Base-by-base conservation (phyloP, 2,329 filamentous ascomycete species). In the Trichoderma sp. region DNA sequence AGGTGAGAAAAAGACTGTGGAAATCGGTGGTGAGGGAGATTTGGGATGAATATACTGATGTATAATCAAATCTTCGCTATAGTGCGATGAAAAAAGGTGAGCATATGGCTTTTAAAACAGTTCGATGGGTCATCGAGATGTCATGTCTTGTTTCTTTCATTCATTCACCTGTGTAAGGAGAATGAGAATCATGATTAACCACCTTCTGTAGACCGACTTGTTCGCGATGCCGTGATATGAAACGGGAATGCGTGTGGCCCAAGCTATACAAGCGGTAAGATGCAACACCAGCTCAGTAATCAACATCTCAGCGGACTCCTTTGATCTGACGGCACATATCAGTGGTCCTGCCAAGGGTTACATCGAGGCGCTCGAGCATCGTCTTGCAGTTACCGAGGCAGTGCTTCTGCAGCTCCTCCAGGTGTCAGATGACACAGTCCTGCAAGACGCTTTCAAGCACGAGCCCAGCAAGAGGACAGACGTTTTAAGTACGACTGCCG, bases 181-280 rank as follows among this genome's bases (percentile, higher is more conserved):
- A 50, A 27, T 11, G 6, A 35, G 8, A 1, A 7, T 35, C 27
- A 9, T 16, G n/a, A 21, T 24, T 73, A 18, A 73, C 69, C 65
- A 7, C 11, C 18, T 27, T 53, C 29, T 65, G 12, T 27, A 73
- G 69, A 45, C 69, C 69, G 6, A 73, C 69, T 27, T 73, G 69
- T 56, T 73, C 69, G 21, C 59, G 69, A 65, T 73, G 69, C 21
- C 69, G 69, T 73, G 69, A 73, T 27, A 64, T 73, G 69, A 73
- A 73, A 11, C 60, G 69, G 41, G 69, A 73, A 38, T 73, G 69
- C 29, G 69, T 73, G 27, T 73, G 69, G 69, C 69, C 69, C 4
- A 73, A 73, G 60, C 69, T 73, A 38, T 73, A 73, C 69, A 73
- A 73, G 59, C 59, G 69, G 69, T 73, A 73, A 73, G 69, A 64